A percentile compares a stretch with the other conserved stretches of the same genome.
Evolutionary conservation across 805 yeast genomes (phyloP).

Genomic region (Metschnikowia proteae): DNA sequence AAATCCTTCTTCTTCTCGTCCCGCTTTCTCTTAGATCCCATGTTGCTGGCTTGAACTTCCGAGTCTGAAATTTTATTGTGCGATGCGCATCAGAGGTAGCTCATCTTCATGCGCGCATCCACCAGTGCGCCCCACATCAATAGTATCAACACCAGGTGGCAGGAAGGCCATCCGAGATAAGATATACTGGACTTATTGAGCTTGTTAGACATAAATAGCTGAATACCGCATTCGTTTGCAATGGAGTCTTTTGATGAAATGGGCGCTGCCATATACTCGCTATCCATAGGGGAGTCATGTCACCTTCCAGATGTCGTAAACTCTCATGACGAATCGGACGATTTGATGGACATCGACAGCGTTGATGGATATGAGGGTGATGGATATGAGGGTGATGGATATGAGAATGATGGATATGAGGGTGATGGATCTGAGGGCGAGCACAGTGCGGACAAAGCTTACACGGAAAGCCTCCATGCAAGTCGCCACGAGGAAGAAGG

Average conservation of each 20-base stretch:
- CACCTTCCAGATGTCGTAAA: neutral
- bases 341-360: constrained; percentile 25
- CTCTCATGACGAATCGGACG: constrained; percentile 8
- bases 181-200: neutral
- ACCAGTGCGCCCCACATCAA: neutral
- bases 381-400: no score
- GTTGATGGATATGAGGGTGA: neutral
- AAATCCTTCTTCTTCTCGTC: constrained; percentile 71
- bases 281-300: constrained; percentile 10
- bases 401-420: no score
- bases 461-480: neutral
- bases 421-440: no score
- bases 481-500: constrained; percentile 1
- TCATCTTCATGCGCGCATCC: neutral
- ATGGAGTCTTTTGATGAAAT: constrained; percentile 16
- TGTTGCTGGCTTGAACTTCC: constrained; percentile 8
- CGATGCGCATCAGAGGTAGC: constrained; percentile 12
- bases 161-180: neutral
- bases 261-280: constrained; percentile 14
- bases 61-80: constrained; percentile 2
- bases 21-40: constrained; percentile 54
- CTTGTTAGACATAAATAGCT: neutral
- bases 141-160: neutral
- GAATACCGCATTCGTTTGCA: neutral
- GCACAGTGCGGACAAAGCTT: neutral